phyloP scores from a whole-genome alignment of 768 basidiomycete genomes.

The Agaricus blazei region DNA sequence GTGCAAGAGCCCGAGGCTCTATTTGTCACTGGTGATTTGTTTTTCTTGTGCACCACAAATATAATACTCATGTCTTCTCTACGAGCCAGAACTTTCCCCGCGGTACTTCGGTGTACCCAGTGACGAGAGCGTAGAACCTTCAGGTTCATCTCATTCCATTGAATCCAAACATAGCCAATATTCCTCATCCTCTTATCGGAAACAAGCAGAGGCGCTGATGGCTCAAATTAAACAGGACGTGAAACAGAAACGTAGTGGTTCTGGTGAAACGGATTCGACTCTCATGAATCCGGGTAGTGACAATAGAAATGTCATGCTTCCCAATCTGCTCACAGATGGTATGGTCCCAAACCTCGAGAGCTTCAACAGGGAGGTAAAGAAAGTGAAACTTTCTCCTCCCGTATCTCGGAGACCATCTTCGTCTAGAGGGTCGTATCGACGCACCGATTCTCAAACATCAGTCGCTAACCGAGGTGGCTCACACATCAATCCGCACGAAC shows the following conservation, averaged over 20 bases:
- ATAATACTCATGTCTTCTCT: constrained; percentile 2
- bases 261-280: constrained; percentile 56
- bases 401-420: constrained; percentile 28
- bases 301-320: constrained; percentile 13
- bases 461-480: constrained; percentile 10
- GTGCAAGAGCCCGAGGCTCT: constrained; percentile 6
- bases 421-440: constrained; percentile 12
- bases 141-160: constrained; percentile 25
- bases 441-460: constrained; percentile 21
- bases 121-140: constrained; percentile 20
- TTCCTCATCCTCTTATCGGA: constrained; percentile 65
- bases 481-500: not conserved
- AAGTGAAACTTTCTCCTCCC: constrained; percentile 19
- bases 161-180: constrained; percentile 33
- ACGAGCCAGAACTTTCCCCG: constrained; percentile 21
- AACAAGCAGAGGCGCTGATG: constrained; percentile 78
- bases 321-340: constrained; percentile 12
- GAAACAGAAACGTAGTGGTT: constrained; percentile 70
- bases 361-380: constrained; percentile 27
- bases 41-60: not conserved
- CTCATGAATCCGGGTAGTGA: constrained; percentile 31
- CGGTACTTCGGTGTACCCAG: constrained; percentile 28
- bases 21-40: not conserved
- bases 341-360: not conserved
- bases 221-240: constrained; percentile 80